phyloP scores from a whole-genome alignment of 352 stramenopile species.

The Phytophthora agathidicida region DNA sequence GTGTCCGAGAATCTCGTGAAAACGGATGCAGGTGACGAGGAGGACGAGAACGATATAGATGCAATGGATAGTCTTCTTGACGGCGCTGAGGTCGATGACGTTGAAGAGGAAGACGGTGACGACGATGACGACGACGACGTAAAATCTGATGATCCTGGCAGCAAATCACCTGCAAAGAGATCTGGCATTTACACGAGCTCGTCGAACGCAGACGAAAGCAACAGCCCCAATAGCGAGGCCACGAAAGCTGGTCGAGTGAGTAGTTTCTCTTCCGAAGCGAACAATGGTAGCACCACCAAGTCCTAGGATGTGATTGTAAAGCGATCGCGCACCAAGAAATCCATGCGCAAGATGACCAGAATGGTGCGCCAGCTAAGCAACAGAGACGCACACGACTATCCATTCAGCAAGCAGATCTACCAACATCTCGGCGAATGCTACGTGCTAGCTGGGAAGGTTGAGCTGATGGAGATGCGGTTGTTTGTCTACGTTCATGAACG shows the following conservation, averaged over 20 bases:
- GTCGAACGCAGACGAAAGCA: slow-evolving; percentile 20
- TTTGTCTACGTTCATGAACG: slow-evolving; percentile 72
- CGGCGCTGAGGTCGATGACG: slow-evolving; percentile 28
- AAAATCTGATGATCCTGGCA: slow-evolving; percentile 8
- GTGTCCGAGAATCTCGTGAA: slow-evolving; percentile 31
- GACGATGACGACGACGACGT: slow-evolving; percentile 22
- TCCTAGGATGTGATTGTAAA: slow-evolving; percentile 67
- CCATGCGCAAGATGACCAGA: slow-evolving; percentile 68
- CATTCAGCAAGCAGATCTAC: slow-evolving; percentile 68
- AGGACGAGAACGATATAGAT: slow-evolving; percentile 20
- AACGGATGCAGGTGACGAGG: slow-evolving; percentile 32
- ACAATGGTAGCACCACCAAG: slow-evolving; percentile 3
- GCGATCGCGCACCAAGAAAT: slow-evolving; percentile 67
- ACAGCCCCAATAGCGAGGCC: slow-evolving; percentile 13
- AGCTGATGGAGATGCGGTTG: slow-evolving; percentile 86
- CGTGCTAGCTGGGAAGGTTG: slow-evolving; percentile 65
- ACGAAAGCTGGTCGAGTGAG: slow-evolving; percentile 14
- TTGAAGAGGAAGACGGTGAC: slow-evolving; percentile 39
- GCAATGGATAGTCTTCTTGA: slow-evolving; percentile 30
- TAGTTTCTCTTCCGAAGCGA: slow-evolving; percentile 15
- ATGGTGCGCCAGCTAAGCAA: slow-evolving; percentile 69
- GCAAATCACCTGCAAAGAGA: slow-evolving; percentile 7
- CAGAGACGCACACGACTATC: slow-evolving; percentile 68
- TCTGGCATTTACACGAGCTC: slow-evolving; percentile 3
- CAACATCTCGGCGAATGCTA: slow-evolving; percentile 68